phyloP scores from a whole-genome alignment of 2,329 filamentous ascomycete genomes.

The Pleoardoris graminearum region DNA sequence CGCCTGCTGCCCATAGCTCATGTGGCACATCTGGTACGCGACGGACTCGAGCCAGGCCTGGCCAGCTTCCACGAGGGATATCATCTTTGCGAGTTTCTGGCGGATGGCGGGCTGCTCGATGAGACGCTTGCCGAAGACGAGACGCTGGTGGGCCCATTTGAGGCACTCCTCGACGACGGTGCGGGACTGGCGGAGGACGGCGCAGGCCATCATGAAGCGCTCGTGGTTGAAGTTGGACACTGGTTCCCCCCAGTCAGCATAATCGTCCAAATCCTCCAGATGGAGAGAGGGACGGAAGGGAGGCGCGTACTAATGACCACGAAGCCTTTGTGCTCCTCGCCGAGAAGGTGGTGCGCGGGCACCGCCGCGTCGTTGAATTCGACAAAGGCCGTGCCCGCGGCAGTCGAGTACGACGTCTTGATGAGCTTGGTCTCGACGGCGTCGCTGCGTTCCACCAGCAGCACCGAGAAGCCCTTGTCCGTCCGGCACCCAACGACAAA shows the following conservation, averaged over 20 bases:
- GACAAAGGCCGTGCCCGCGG: conserved; percentile 77
- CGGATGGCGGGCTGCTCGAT: conserved; percentile 81
- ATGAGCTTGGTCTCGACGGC: conserved; percentile 76
- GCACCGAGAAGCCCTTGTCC: conserved; percentile 75
- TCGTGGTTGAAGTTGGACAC: conserved; percentile 88
- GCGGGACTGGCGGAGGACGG: conserved; percentile 66
- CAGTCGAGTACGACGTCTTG: conserved; percentile 79
- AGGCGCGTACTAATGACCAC: conserved; percentile 64
- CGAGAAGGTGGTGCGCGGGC: conserved; percentile 74
- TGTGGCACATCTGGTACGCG: conserved; percentile 85
- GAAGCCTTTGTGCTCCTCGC: conserved; percentile 84
- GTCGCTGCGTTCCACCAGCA: conserved; percentile 74
- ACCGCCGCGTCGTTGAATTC: conserved; percentile 88
- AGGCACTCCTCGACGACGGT: conserved; percentile 79
- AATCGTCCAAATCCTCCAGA: not conserved
- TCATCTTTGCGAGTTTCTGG: conserved; percentile 87
- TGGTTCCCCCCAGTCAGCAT: no score
- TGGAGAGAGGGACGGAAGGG: no score
- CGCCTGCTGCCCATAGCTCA: conserved; percentile 77
- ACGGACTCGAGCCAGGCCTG: conserved; percentile 85
- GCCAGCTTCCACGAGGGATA: conserved; percentile 76
- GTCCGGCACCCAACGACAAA: conserved; percentile 82
- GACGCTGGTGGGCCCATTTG: conserved; percentile 85
- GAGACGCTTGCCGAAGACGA: conserved; percentile 80
- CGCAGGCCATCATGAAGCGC: conserved; percentile 74